phyloP scores from a whole-genome alignment of 352 stramenopile species.

The Phytopythium chamaehyphon region DNA sequence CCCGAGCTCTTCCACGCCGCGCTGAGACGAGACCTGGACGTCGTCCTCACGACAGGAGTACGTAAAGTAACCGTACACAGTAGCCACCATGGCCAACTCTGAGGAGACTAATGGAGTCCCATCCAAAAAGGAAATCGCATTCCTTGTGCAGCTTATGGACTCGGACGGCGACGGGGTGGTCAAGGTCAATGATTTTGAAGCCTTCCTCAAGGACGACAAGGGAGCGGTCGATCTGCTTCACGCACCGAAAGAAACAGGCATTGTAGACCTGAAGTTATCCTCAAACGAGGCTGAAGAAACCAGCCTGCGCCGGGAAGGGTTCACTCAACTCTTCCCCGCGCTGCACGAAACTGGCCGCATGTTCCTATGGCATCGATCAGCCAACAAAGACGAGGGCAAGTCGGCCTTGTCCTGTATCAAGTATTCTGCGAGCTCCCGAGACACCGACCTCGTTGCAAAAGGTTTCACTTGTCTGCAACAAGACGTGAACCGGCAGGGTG shows the following conservation, averaged over 20 bases:
- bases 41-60: constrained; percentile 76
- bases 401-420: constrained; percentile 61
- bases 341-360: constrained; percentile 44
- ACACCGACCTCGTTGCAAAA: constrained; percentile 71
- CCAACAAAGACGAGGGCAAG: constrained; percentile 53
- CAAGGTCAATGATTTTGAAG: constrained; percentile 69
- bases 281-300: constrained; percentile 57
- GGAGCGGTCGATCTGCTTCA: constrained; percentile 47
- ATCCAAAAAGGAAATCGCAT: constrained; percentile 45
- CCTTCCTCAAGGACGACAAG: constrained; percentile 65
- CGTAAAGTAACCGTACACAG: constrained; percentile 6
- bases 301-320: constrained; percentile 50
- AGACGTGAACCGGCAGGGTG: constrained; percentile 53
- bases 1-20: constrained; percentile 57
- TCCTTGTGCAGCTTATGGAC: constrained; percentile 66
- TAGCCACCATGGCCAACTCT: too few species aligned
- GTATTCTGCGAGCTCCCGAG: constrained; percentile 51
- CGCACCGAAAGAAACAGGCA: constrained; percentile 34
- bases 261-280: constrained; percentile 65
- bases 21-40: constrained; percentile 66
- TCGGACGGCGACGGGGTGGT: constrained; percentile 57
- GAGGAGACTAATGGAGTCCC: not conserved
- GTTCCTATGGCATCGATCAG: constrained; percentile 61
- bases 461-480: constrained; percentile 76
- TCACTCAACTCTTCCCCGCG: constrained; percentile 47